Base-by-base conservation (phyloP, 2,329 filamentous ascomycete genomes). In the Botrytis aclada region DNA sequence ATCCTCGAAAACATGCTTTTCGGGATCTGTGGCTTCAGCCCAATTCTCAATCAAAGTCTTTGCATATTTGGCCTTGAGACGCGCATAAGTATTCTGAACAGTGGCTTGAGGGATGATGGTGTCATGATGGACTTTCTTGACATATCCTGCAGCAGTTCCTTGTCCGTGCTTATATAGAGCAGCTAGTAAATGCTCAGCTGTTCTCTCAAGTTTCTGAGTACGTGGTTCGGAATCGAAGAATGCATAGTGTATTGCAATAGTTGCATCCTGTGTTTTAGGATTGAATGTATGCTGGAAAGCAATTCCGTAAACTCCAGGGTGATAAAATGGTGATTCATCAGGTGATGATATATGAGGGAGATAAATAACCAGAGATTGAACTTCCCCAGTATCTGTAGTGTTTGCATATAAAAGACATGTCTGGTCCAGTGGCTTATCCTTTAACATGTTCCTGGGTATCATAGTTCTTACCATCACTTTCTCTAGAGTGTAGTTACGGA, bases 1-100 rank as follows among this genome's bases (percentile, higher is more conserved):
- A 80, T 98, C 95, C 81, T 99, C 96, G 82, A 98, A 98, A 4
- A 98, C 94, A 80, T 98, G 95, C 81, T 98, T 99, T 25, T 85
- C 85, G 0, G 95, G 93, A 80, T 97, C 94, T 0, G 95, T 98
- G 69, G 88, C 87, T 83, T 98, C 96, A 22, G 90, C 90, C 96
- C 95, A 99, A 1, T 83, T 84, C n/a, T 88, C 82, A 22, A 94
- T 91, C 20, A 99, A 84, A 1, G 82, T 79, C 32, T 88, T 87
- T 0, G 93, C 94, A 80, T 98, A 94, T 77, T 88, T 92, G 70
- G 88, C 84, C 83, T 98, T 98, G 10, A 99, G 86, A 29, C 86
- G 85, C 0, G 91, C 86, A 80, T 98, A 98, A 0, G 91, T 95
- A 78, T 95, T 89, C 80, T 98, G 95, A 70, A 97, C 90, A 0